A percentile compares a stretch with the other conserved stretches of the same genome.
Conservation (phyloP, 768 basidiomycete species). For the Phylloporus sp. region DNA sequence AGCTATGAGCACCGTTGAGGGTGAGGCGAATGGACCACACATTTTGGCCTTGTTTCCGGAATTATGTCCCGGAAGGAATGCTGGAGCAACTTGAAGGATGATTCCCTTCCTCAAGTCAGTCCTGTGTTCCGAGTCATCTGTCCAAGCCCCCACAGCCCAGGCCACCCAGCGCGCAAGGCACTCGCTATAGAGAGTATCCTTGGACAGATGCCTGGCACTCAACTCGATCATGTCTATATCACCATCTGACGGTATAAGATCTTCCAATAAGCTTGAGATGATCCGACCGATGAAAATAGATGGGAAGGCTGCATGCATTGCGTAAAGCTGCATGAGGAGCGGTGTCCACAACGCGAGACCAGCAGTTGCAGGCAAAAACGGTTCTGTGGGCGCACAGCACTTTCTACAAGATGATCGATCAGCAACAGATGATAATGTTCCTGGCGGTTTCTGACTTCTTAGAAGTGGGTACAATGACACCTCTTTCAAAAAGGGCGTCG, state of each 20-base stretch:
- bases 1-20: constrained; percentile 5
- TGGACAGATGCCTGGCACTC: constrained; percentile 16
- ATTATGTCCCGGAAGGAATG: constrained; percentile 39
- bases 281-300: constrained; percentile 46
- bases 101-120: constrained; percentile 44
- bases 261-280: constrained; percentile 32
- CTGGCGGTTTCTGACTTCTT: constrained; percentile 57
- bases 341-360: constrained; percentile 65
- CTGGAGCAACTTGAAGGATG: constrained; percentile 44
- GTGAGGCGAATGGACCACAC: constrained; percentile 28
- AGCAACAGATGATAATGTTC: neutral
- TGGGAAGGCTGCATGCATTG: constrained; percentile 54
- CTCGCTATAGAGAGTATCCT: constrained; percentile 46
- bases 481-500: constrained; percentile 62
- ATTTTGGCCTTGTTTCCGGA: constrained; percentile 25
- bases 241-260: constrained; percentile 7
- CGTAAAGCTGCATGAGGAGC: constrained; percentile 53
- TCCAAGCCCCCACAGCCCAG: constrained; percentile 52
- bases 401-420: constrained; percentile 45
- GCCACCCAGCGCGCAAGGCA: constrained; percentile 68
- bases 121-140: constrained; percentile 30
- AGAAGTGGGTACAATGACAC: constrained; percentile 76
- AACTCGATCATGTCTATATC: constrained; percentile 17
- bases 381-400: constrained; percentile 39
- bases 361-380: constrained; percentile 47